Conservation (phyloP, 176 grass and related monocot genomes). For the Panicum miliaceum region DNA sequence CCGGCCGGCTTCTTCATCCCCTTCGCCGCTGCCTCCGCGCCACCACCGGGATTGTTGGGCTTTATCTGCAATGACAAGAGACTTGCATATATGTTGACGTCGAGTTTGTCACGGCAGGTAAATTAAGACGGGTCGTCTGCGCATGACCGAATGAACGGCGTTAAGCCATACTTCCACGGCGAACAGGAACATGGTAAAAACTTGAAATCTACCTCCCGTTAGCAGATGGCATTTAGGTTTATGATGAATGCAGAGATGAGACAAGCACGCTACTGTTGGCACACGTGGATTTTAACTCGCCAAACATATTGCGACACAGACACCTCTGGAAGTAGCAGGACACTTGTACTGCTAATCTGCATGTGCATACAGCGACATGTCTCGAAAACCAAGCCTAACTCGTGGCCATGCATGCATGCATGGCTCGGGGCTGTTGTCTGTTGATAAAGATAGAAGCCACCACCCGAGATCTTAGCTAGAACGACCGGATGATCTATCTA, state of each 20-base stretch:
- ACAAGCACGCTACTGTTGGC: constrained; percentile 11
- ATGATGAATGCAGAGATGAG: not conserved
- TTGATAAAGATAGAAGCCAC: not conserved
- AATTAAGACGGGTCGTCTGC: not conserved
- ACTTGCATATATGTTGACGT: not conserved
- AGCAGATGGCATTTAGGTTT: not conserved
- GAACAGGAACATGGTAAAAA: not conserved
- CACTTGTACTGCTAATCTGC: not conserved
- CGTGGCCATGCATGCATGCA: not conserved
- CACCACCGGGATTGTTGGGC: not conserved
- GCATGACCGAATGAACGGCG: not conserved
- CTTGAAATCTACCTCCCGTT: not conserved
- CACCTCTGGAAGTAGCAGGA: not conserved
- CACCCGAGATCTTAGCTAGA: not conserved
- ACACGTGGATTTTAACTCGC: constrained; percentile 18
- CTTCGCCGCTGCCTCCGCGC: not conserved
- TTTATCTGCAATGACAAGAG: constrained; percentile 30
- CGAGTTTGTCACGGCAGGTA: too few species aligned
- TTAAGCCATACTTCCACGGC: not conserved
- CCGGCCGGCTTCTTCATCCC: constrained; percentile 28
- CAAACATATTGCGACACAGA: not conserved
- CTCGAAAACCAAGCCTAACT: constrained; percentile 2
- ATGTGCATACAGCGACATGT: not conserved
- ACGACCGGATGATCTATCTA: not conserved
- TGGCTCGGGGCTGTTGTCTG: not conserved